phyloP scores from a whole-genome alignment of 179 eudicot species.

The Actinidia chinensis region DNA sequence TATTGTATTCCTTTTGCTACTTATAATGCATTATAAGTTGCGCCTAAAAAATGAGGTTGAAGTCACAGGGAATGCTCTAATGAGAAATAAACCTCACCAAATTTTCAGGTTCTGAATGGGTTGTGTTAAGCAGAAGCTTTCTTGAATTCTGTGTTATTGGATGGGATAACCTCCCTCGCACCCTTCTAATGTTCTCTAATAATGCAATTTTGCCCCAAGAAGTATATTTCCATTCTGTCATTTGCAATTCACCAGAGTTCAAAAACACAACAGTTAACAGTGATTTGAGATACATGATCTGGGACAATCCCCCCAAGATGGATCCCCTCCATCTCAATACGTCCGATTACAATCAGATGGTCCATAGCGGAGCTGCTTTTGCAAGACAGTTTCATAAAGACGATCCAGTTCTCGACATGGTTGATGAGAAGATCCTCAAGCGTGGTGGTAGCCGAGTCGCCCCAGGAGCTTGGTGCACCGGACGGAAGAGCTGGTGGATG shows the following conservation, averaged over 20 bases:
- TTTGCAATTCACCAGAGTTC: conserved; percentile 80
- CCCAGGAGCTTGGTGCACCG: conserved; percentile 89
- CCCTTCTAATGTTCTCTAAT: conserved; percentile 74
- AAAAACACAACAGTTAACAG: conserved; percentile 75
- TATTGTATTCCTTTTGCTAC: neutral
- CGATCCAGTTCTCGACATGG: conserved; percentile 62
- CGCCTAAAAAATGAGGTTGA: neutral
- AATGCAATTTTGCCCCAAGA: conserved; percentile 78
- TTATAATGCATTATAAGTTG: neutral
- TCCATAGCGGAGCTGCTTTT: conserved; percentile 85
- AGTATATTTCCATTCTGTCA: conserved; percentile 80
- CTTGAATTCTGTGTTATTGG: conserved; percentile 74
- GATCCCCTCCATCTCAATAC: conserved; percentile 61
- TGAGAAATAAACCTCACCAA: conserved; percentile 8
- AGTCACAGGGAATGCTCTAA: neutral
- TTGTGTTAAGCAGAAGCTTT: conserved; percentile 67
- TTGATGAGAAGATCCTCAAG: conserved; percentile 66
- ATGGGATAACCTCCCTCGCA: conserved; percentile 95
- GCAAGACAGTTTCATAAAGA: conserved; percentile 70
- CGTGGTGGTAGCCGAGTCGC: conserved; percentile 55
- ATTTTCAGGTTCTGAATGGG: conserved; percentile 87
- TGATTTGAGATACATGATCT: conserved; percentile 81
- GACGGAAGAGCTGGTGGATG: conserved; percentile 53
- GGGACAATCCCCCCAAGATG: conserved; percentile 98
- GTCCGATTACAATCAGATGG: conserved; percentile 66